Evolutionary conservation across 2,329 filamentous ascomycete genomes (phyloP), one percentile per base, ranked within the genome.

Genomic region (Beauveria rudraprayagi): DNA sequence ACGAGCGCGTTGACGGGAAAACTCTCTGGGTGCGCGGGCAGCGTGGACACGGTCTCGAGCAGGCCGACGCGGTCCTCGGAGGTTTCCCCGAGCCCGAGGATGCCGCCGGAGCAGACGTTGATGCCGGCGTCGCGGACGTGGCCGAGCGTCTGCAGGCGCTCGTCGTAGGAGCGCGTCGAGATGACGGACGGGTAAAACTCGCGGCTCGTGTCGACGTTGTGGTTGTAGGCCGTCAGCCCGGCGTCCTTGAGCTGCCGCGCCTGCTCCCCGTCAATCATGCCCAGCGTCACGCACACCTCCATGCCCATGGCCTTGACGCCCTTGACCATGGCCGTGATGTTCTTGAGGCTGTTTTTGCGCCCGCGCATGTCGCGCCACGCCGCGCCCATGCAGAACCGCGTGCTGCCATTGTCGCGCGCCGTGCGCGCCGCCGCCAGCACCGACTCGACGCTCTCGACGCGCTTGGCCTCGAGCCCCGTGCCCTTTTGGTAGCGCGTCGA

Each of bases 281-380:
- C 92, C 22, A 96, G 81, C 1, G 92, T 96, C n/a, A 96, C 92
- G 72, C 92, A 96, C 8, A 86, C 87, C 74, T 96, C 92, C 90
- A 96, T 93, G 53, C 87, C 90, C 81, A 96, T 81, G 1, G 76
- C 87, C 28, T 88, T 82, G 22, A 96, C 90, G 1, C 91, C 91
- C 61, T 84, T 80, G 4, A 96, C 85, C 92, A 96, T 96, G 57
- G 83, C 85, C 70, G 90, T 90, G 73, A 96, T 88, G 73, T 94
- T 94, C 74, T 86, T 87, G 57, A 96, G 77, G 65, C 85, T 87
- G 50, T 88, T 91, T 76, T 92, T 94, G 66, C 92, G 88, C 19
- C 92, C 92, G 16, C 90, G 87, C 92, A 96, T 96, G 74, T 96
- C 92, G 43, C 92, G 81, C 92, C 92, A 96, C 0, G 92, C 92